Percentiles rank a stretch among this genome's conserved stretches.
Evolutionary conservation across 306 rosid genomes (phyloP).

Genomic region (Argentina anserina): DNA sequence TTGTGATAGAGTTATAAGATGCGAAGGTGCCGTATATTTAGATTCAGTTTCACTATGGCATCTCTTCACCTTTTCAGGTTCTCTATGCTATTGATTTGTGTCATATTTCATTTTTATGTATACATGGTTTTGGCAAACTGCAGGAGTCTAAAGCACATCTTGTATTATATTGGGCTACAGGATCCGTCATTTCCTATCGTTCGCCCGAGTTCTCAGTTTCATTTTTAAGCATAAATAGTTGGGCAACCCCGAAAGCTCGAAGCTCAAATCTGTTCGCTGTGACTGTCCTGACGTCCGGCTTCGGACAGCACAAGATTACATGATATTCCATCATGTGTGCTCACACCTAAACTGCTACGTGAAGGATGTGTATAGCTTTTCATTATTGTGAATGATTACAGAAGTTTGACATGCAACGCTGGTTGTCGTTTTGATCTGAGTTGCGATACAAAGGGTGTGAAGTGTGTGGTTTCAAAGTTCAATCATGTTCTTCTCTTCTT

Average conservation of each 20-base stretch:
- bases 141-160: background rate
- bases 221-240: background rate
- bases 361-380: background rate
- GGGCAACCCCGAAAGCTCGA: background rate
- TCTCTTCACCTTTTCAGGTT: background rate
- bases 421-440: background rate
- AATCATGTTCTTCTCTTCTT: background rate
- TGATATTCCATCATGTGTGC: background rate
- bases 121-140: background rate
- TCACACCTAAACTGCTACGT: background rate
- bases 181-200: background rate
- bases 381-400: background rate
- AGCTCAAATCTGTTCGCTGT: background rate
- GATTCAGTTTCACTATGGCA: background rate
- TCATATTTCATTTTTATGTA: background rate
- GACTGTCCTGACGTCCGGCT: background rate
- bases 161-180: background rate
- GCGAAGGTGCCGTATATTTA: background rate
- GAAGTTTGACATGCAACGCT: background rate
- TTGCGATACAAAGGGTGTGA: too few species aligned
- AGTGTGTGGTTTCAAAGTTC: too few species aligned
- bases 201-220: background rate
- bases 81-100: background rate
- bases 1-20: background rate
- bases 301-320: background rate